phyloP scores from a whole-genome alignment of 345 rosid species.

The Litchi chinensis region DNA sequence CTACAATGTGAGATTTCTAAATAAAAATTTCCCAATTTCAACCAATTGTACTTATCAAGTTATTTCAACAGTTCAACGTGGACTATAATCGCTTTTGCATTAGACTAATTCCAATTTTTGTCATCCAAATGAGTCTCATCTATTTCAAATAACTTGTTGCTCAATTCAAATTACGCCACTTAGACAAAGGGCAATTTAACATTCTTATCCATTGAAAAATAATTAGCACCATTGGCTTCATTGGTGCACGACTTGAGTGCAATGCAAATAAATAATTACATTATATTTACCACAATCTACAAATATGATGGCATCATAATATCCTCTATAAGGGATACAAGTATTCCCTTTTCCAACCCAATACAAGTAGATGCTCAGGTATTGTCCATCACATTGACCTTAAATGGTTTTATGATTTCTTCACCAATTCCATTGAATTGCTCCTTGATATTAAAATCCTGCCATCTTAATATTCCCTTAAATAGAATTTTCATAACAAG shows the following conservation, averaged over 20 bases:
- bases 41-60: neutral
- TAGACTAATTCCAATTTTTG: neutral
- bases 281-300: constrained; percentile 33
- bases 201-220: no score
- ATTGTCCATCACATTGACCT: neutral
- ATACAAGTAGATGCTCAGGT: constrained; percentile 6
- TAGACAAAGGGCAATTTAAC: neutral
- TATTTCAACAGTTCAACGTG: neutral
- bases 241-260: neutral
- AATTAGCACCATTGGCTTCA: neutral
- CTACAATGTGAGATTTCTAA: neutral
- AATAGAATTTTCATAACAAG: neutral
- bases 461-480: constrained; percentile 32
- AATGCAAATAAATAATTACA: neutral
- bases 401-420: constrained; percentile 24
- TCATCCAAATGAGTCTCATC: neutral
- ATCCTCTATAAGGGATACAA: constrained; percentile 30
- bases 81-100: neutral
- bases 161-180: neutral
- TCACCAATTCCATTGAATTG: constrained; percentile 29
- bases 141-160: neutral
- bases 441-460: constrained; percentile 36
- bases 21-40: neutral
- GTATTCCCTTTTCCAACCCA: constrained; percentile 52
- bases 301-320: constrained; percentile 51